These are phyloP conservation scores for Cladorrhinum samala DNA, from an alignment of 495 filamentous ascomycete species.

Conservation along the genomic window DNA sequence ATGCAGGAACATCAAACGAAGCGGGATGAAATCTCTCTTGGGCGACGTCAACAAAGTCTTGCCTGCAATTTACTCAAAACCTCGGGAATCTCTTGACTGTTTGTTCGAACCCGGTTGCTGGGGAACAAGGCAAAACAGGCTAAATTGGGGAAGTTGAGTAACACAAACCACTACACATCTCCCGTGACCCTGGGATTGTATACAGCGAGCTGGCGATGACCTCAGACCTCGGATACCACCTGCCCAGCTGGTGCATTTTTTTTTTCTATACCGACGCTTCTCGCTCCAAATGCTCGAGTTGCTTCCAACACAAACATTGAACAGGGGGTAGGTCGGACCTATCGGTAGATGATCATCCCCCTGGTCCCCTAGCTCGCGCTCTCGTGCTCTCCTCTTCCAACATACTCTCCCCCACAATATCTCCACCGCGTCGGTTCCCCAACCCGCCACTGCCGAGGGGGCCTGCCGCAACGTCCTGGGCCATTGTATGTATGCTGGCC, in stretches of 20 bases:
- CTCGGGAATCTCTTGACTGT: background rate
- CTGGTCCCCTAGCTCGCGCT: slow-evolving; percentile 2
- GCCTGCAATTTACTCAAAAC: background rate
- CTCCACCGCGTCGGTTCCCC: background rate
- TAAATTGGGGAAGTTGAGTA: background rate
- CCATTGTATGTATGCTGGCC: background rate
- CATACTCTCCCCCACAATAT: background rate
- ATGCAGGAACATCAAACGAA: slow-evolving; percentile 1
- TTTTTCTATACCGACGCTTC: too few species aligned
- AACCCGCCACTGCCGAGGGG: slow-evolving; percentile 6
- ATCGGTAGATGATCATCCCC: background rate
- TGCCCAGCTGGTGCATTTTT: slow-evolving; percentile 8
- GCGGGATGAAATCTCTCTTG: background rate
- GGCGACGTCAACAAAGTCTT: background rate
- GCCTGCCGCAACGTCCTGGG: background rate
- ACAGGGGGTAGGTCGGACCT: slow-evolving; percentile 1
- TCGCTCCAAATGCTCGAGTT: too few species aligned
- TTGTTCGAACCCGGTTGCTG: slow-evolving; percentile 1
- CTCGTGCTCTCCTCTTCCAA: too few species aligned
- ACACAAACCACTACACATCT: background rate
- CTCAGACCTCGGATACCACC: slow-evolving; percentile 14
- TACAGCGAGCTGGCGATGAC: background rate
- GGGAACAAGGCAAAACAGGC: background rate
- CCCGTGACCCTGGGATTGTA: background rate
- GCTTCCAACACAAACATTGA: background rate